Evolutionary conservation across 2,329 filamentous ascomycete species (phyloP), one percentile per base, ranked within the genome.

Genomic region (Didymella glomerata): DNA sequence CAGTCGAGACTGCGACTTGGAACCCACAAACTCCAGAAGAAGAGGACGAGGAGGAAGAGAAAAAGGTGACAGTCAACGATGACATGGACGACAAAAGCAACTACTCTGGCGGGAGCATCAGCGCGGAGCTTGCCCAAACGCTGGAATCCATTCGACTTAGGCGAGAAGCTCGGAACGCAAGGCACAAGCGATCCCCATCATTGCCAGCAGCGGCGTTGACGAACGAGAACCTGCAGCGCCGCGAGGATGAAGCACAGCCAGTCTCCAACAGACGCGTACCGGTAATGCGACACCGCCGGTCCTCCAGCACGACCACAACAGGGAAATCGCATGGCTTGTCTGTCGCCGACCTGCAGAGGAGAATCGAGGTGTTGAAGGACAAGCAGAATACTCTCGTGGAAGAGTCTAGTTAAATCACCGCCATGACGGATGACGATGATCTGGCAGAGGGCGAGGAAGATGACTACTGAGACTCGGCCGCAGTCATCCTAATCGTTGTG

Each of bases 1-100:
- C 63, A 4, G 48, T 64, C 7, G 57, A 64, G 1, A 62, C 61
- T 4, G 57, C 51, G 24, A 55, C 61, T n/a, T 58, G 52, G 57
- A 22, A 50, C 40, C 52, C 49, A 2, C 34, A 41, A 10, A 36
- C 24, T 4, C 18, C 16, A 18, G 36, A 52, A 18, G 46, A 36
- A 14, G 20, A 42, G 24, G 25, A 30, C 14, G 36, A 9, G 8
- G 38, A 48, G 13, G 36, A 32, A 7, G 46, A 36, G 40, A 45
- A 47, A 14, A 30, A 45, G 10, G 28, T 27, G 16, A n/a, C 28
- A 18, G 30, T 52, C n/a, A 36, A 18, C 9, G 34, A 38, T 11
- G 42, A 53, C 24, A 38, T 53, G 38, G 11, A 56, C 3, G 44
- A 48, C 25, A n/a, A 9, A 2, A 48, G 28, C 18, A 44, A 53